These are phyloP conservation scores for Cladosporium sp. DNA, from an alignment of 2,329 filamentous ascomycete species.

Conservation along the genomic window DNA sequence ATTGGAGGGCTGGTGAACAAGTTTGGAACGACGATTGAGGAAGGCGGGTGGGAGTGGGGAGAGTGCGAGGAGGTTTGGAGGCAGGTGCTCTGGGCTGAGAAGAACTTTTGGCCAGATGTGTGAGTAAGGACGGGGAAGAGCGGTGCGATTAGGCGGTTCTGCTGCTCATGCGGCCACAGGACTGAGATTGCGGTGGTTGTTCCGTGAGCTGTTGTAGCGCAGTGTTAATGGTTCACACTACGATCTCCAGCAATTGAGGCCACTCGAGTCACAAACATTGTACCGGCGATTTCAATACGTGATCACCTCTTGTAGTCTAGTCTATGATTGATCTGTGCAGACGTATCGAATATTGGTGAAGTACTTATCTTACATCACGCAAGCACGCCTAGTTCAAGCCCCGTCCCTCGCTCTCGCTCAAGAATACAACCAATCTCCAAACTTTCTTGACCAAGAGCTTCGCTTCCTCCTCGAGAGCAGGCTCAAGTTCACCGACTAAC, in stretches of 20 bases:
- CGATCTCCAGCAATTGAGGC: too few species aligned
- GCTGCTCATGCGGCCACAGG: too few species aligned
- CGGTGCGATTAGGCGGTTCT: too few species aligned
- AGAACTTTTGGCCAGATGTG: constrained; percentile 46
- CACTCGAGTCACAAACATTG: too few species aligned
- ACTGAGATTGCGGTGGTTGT: too few species aligned
- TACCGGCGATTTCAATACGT: too few species aligned
- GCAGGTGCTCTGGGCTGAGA: constrained; percentile 46
- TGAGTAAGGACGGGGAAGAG: background rate
- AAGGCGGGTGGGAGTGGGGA: constrained; percentile 43
- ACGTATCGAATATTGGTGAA: too few species aligned
- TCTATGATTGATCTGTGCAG: too few species aligned
- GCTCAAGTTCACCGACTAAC: constrained; percentile 78
- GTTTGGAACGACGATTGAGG: constrained; percentile 37
- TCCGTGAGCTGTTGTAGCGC: too few species aligned
- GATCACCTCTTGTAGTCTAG: too few species aligned
- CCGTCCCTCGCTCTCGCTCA: constrained; percentile 87
- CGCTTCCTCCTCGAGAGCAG: constrained; percentile 91
- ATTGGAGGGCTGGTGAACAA: constrained; percentile 45
- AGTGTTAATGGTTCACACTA: too few species aligned
- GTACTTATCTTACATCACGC: too few species aligned
- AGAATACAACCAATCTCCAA: constrained; percentile 98
- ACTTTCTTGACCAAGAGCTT: constrained; percentile 93
- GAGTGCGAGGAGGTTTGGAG: constrained; percentile 46
- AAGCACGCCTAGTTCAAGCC: constrained; percentile 50